Percentiles rank a stretch among this genome's conserved stretches.
These are phyloP conservation scores for Erigeron canadensis DNA, from an alignment of 129 eudicot species.

Conservation along the genomic window DNA sequence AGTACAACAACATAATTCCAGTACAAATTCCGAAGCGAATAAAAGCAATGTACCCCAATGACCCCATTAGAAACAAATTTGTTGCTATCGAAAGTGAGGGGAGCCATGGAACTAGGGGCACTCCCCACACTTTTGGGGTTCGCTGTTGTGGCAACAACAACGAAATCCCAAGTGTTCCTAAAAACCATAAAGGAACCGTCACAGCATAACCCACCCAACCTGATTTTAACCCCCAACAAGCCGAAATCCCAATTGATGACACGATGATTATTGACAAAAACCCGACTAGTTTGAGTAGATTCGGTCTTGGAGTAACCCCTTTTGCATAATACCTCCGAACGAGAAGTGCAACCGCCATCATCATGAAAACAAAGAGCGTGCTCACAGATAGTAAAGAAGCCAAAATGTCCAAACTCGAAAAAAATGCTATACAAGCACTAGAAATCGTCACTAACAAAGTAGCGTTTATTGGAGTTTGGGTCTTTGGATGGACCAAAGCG, in stretches of 20 bases:
- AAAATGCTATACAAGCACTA: slow-evolving; percentile 48
- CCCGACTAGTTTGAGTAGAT: slow-evolving; percentile 41
- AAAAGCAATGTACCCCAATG: slow-evolving; percentile 52
- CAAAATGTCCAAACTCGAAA: slow-evolving; percentile 56
- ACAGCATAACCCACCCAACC: slow-evolving; percentile 54
- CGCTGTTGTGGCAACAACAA: slow-evolving; percentile 49
- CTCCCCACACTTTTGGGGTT: slow-evolving; percentile 68
- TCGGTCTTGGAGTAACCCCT: slow-evolving; percentile 47
- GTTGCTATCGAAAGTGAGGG: slow-evolving; percentile 68
- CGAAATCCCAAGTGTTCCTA: slow-evolving; percentile 53
- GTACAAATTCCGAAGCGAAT: slow-evolving; percentile 61
- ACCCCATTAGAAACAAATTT: slow-evolving; percentile 73
- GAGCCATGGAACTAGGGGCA: slow-evolving; percentile 77
- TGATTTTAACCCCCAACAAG: slow-evolving; percentile 53
- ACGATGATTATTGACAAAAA: slow-evolving; percentile 45
- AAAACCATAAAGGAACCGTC: slow-evolving; percentile 50
- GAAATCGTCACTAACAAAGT: slow-evolving; percentile 44
- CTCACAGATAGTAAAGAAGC: slow-evolving; percentile 52
- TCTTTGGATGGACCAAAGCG: slow-evolving; percentile 60
- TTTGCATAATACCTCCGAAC: slow-evolving; percentile 56
- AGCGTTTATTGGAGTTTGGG: slow-evolving; percentile 59
- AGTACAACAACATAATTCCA: slow-evolving; percentile 49
- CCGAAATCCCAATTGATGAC: slow-evolving; percentile 60
- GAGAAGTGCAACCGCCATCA: slow-evolving; percentile 65
- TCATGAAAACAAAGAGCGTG: slow-evolving; percentile 61